Evolutionary conservation across 1,284 basidiomycete species (phyloP), one percentile per base, ranked within the genome.

Genomic region (Sanghuangporus baumii): DNA sequence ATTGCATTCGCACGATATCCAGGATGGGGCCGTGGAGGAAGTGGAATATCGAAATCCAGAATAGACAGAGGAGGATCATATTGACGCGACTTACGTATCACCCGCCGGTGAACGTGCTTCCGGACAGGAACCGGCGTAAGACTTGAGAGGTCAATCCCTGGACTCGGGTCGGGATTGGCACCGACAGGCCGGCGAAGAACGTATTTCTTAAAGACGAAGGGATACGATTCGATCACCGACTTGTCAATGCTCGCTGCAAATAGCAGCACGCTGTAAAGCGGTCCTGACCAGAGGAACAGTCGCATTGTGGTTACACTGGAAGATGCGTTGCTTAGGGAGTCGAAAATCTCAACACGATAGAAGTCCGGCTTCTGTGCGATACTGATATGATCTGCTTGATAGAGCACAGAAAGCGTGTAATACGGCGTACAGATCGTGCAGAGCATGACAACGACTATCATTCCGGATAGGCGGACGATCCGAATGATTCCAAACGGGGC

Each of bases 71-170:
- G 47, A 12, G 55, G 41, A 43, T 62, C 55, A 26, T 58, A 58
- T 26, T 56, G 26, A 12, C 55, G 55, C n/a, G 55, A 52, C 9
- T 50, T 40, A 37, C 55, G 47, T 16, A 58, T 46, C 8, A 51
- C 46, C 8, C 55, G 55, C 14, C 31, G 31, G 37, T 58, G 37
- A n/a, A 57, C 9, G 8, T 41, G 55, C n/a, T 20, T 50, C 9
- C 55, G 61, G 6, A 52, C 48, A 6, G 61, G 61, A n/a, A 58
- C 40, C 4, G 56, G 55, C 20, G 55, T 52, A 4, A 62, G n/a
- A 12, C 23, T 57, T 47, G 55, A 62, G 31, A 62, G 38, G 40
- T 62, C 61, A 20, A 58, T 41, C 14, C 46, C 61, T 12, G 61
- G 37, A 46, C 47, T 57, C 14, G 61, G 55, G 14, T 57, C 55